phyloP scores from a whole-genome alignment of 2,329 filamentous ascomycete species.

The Penicillium sp. region DNA sequence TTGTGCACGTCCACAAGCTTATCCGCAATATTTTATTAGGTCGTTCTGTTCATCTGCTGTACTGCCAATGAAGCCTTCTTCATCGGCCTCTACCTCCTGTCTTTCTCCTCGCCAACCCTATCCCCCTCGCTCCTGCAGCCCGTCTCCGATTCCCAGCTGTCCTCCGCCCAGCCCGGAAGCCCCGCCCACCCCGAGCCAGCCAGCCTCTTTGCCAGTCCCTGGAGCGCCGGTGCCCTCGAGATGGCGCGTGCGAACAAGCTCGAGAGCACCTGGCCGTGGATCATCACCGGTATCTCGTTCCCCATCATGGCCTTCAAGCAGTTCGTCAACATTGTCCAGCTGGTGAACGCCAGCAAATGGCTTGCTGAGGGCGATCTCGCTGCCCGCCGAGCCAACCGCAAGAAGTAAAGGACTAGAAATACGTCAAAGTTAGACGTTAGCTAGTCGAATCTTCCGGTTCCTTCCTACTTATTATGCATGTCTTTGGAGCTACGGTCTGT shows the following conservation, averaged over 20 bases:
- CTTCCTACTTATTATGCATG: constrained; percentile 29
- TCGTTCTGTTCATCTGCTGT: constrained; percentile 87
- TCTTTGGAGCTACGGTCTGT: constrained; percentile 34
- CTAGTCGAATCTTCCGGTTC: constrained; percentile 10
- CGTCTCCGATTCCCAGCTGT: constrained; percentile 55
- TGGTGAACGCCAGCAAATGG: constrained; percentile 89
- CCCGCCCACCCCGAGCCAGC: constrained; percentile 68
- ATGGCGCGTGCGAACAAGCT: constrained; percentile 93
- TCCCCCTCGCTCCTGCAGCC: constrained; percentile 77
- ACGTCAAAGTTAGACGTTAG: neutral
- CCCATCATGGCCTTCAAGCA: constrained; percentile 93
- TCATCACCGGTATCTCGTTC: constrained; percentile 74
- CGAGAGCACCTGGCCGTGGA: constrained; percentile 73
- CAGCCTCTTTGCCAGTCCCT: constrained; percentile 81
- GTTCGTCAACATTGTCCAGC: constrained; percentile 87
- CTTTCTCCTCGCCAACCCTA: constrained; percentile 87
- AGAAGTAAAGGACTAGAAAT: constrained; percentile 25
- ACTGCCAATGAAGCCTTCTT: constrained; percentile 94
- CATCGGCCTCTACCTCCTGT: constrained; percentile 95
- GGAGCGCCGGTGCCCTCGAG: constrained; percentile 89
- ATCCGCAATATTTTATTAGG: constrained; percentile 52
- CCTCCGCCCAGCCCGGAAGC: constrained; percentile 62
- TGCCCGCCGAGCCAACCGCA: constrained; percentile 54
- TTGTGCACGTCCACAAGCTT: neutral
- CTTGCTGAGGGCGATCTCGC: constrained; percentile 82